Conservation (phyloP, 1,284 basidiomycete species). For the Sporisorium sorghi region DNA sequence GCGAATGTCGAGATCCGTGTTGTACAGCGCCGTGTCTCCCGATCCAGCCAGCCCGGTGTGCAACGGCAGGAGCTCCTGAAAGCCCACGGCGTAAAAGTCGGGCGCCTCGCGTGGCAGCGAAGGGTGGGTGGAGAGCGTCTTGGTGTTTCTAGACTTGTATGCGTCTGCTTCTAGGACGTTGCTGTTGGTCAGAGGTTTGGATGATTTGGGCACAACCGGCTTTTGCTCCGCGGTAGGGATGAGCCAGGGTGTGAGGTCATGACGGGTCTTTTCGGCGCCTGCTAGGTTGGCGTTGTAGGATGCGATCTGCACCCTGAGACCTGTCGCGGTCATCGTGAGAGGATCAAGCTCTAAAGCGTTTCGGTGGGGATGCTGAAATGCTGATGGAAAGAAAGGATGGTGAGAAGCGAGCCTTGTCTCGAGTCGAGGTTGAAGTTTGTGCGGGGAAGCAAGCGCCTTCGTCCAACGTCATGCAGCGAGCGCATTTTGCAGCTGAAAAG, state of each 20-base stretch:
- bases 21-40: conserved; percentile 74
- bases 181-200: conserved; percentile 40
- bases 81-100: conserved; percentile 87
- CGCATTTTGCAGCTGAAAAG: conserved; percentile 14
- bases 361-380: not conserved
- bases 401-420: not conserved
- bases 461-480: not conserved
- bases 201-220: conserved; percentile 69
- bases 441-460: conserved; percentile 4
- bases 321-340: conserved; percentile 24
- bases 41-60: conserved; percentile 63
- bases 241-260: conserved; percentile 67
- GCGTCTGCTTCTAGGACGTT: conserved; percentile 28
- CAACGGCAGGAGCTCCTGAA: conserved; percentile 88
- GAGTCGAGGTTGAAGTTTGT: not conserved
- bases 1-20: conserved; percentile 75
- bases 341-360: not conserved
- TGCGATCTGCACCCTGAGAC: conserved; percentile 78
- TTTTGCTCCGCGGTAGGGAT: conserved; percentile 60
- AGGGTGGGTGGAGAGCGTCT: conserved; percentile 38
- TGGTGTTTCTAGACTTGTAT: conserved; percentile 42
- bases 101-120: conserved; percentile 61
- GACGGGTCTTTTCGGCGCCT: conserved; percentile 71
- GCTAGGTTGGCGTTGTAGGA: conserved; percentile 88
- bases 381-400: not conserved